A percentile compares a stretch with the other conserved stretches of the same genome.
phyloP scores from a whole-genome alignment of 345 rosid genomes.

The Eucalyptus sp. region DNA sequence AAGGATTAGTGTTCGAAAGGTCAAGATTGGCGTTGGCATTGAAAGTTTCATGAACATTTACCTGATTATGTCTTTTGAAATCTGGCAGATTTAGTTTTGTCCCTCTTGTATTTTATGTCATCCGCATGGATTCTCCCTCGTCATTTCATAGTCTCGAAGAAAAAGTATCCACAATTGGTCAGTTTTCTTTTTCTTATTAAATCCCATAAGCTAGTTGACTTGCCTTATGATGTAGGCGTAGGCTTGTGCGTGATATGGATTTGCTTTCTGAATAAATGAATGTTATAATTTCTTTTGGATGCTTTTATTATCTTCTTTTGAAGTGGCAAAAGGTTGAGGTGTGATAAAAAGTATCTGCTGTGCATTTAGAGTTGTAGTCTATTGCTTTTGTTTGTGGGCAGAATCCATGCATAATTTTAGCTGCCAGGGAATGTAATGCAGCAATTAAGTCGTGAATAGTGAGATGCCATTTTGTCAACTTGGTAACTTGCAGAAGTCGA shows the following conservation, averaged over 20 bases:
- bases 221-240: neutral
- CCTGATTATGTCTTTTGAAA: neutral
- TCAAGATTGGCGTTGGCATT: neutral
- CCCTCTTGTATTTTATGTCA: constrained; percentile 40
- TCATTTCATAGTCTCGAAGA: constrained; percentile 28
- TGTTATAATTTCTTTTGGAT: neutral
- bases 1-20: neutral
- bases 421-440: neutral
- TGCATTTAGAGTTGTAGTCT: neutral
- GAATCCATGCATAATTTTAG: neutral
- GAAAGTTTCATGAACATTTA: neutral
- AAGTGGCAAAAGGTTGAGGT: neutral
- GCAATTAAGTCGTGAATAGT: neutral
- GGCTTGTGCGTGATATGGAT: neutral
- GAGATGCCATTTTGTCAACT: neutral
- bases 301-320: neutral
- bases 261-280: neutral
- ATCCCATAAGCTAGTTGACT: neutral
- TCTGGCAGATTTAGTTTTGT: constrained; percentile 51
- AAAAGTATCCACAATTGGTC: constrained; percentile 62
- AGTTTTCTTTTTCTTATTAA: constrained; percentile 3
- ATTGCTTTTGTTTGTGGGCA: neutral
- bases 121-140: constrained; percentile 28
- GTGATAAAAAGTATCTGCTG: neutral
- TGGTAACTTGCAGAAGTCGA: neutral